Base-by-base conservation (phyloP, 139 green algal species). In the Desmodesmus armatus region DNA sequence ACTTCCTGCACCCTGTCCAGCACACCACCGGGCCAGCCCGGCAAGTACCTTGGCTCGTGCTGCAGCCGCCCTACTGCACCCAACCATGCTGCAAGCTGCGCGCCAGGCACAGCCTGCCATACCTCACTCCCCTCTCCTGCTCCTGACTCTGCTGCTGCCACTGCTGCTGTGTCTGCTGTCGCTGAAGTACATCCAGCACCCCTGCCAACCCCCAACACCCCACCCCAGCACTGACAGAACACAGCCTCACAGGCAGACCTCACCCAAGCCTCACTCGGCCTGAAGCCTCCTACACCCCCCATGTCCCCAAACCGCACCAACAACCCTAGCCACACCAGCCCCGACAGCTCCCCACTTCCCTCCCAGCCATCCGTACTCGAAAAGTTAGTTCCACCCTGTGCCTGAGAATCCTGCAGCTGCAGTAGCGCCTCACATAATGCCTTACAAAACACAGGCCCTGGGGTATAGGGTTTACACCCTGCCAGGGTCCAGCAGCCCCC, bases 271-370 rank as follows among this genome's bases (percentile, higher is more conserved):
- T 44, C 35, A 29, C 66, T 74, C 1, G 66, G 66, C 44, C 17
- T 44, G 35, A 74, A 74, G n/a, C 60, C 60, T 69, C 60, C 6
- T 33, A 5, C 35, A 49, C 21, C 66, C 29, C 21, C 15, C 66
- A 74, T 5, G 66, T 74, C 66, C 11, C 66, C 13, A 31, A 74
- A 74, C 66, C 66, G 66, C 35, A 74, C 35, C 35, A 74, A 17
- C 66, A 74, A 23, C 11, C 44, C 66, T 6, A 74, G 35, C 66
- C 66, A 74, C 33, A 74, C 33, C 66, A 29, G 66, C 35, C 33
- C 6, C 33, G 15, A 35, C 66, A 74, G 66, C 66, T 3, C 27
- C 27, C 66, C 13, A 15, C 21, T 33, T n/a, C 27, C 66, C 29
- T 74, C 66, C 29, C n/a, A n/a, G n/a, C n/a, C n/a, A n/a, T n/a